Base-by-base conservation (phyloP, 2,329 filamentous ascomycete species). In the Xylariaceae sp. region DNA sequence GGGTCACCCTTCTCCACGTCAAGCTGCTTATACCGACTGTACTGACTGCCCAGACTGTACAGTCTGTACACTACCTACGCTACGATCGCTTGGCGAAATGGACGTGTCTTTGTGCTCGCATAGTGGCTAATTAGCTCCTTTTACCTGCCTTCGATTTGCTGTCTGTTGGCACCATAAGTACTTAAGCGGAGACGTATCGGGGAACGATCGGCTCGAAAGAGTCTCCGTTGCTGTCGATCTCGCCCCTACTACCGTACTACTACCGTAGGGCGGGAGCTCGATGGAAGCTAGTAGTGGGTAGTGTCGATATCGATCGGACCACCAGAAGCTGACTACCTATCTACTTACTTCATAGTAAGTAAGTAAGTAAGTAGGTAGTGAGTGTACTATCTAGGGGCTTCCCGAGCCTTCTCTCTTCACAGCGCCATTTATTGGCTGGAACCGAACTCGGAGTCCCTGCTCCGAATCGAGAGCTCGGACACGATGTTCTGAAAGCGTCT, bases 81-180 rank as follows among this genome's bases (percentile, higher is more conserved):
- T 39, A 47, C 37, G 50, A 54, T 39, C 12, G 50, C 53, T 58
- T 56, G 53, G 53, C 50, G 31, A 45, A 32, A 55, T 42, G 37
- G 27, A 48, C 44, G 40, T 51, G 51, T 49, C 43, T 41, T 47
- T 49, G 51, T 39, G 27, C 5, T 47, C 50, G 56, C 50, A 35
- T 19, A 35, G 56, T 34, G n/a, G 27, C n/a, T 9, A 6, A 31
- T 27, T 43, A 43, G 47, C 49, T 52, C 26, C 29, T 27, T 34
- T 30, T 32, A 32, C 47, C 44, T 27, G 19, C 12, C 27, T 42
- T 46, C 50, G 53, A 50, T 53, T 53, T 55, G 53, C 35, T 51
- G 40, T 39, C 48, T 4, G 30, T 49, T 41, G 44, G 35, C 27
- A 51, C 30, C 43, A 45, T 32, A 12, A 44, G 45, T 11, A 19